Conservation (phyloP, 257 asterid species). For the Lantana camara region DNA sequence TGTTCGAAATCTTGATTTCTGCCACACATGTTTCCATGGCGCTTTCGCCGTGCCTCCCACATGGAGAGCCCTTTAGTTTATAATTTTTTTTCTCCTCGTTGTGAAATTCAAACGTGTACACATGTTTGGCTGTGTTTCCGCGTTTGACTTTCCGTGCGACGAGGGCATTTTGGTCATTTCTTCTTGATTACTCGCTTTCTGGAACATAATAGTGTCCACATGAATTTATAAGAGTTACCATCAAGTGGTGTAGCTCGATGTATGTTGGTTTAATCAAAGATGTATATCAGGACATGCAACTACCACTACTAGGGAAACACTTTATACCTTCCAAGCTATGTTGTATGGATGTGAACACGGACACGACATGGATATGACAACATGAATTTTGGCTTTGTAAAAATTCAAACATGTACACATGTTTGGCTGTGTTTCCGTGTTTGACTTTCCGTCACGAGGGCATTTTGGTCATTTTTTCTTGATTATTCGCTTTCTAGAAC, state of each 20-base stretch:
- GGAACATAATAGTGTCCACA: neutral
- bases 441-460: neutral
- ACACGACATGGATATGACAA: too few relatives aligned
- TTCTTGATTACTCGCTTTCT: neutral
- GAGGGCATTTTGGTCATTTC: too few relatives aligned
- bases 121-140: neutral
- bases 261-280: too few relatives aligned
- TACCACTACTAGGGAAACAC: too few relatives aligned
- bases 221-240: too few relatives aligned
- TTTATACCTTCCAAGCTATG: too few relatives aligned
- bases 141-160: neutral
- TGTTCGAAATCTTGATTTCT: conserved; percentile 34
- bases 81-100: neutral
- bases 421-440: neutral
- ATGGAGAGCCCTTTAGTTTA: conserved; percentile 33
- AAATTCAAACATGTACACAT: neutral
- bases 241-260: too few relatives aligned
- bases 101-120: neutral
- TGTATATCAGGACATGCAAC: too few relatives aligned
- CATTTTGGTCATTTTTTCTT: conserved; percentile 18
- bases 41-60: conserved; percentile 49
- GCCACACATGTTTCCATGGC: conserved; percentile 33
- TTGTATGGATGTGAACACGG: too few relatives aligned
- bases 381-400: too few relatives aligned
- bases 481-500: neutral